Percentiles rank a stretch among this genome's conserved stretches.
Conservation (phyloP, 352 stramenopile genomes). For the Phytopythium boreale region DNA sequence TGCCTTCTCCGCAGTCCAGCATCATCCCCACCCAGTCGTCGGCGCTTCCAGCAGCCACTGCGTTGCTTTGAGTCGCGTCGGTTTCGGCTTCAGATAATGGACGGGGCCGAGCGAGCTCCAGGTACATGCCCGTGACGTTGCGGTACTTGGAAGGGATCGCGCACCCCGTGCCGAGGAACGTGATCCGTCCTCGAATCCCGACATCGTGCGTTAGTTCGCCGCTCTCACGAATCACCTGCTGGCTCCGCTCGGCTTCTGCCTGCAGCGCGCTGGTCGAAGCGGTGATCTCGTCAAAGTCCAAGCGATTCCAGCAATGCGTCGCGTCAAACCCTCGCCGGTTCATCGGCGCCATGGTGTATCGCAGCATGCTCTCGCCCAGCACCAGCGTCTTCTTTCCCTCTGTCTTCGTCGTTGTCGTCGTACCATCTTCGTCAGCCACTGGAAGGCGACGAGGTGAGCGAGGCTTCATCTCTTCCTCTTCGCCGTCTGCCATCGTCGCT, state of each 20-base stretch:
- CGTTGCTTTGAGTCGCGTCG: background rate
- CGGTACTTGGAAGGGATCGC: constrained; percentile 98
- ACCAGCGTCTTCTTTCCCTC: constrained; percentile 30
- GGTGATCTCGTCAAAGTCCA: constrained; percentile 50
- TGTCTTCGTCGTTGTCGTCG: background rate
- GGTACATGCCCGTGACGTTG: constrained; percentile 96
- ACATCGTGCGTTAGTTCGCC: background rate
- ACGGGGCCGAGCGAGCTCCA: constrained; percentile 47
- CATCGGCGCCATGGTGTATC: constrained; percentile 53
- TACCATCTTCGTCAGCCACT: background rate
- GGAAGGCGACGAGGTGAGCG: background rate
- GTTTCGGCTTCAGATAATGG: background rate
- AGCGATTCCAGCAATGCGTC: constrained; percentile 39
- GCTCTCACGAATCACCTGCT: background rate
- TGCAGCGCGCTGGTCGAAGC: constrained; percentile 22
- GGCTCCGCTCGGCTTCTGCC: background rate
- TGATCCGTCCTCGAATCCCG: constrained; percentile 59
- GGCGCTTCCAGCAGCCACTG: background rate
- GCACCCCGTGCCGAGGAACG: constrained; percentile 96
- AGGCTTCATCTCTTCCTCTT: background rate
- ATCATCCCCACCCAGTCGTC: constrained; percentile 70
- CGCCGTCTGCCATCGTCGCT: background rate
- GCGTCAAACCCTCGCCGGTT: constrained; percentile 63
- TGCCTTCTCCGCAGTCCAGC: constrained; percentile 97
- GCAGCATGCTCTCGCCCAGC: constrained; percentile 71